Evolutionary conservation across 257 asterid genomes (phyloP).

Genomic region (Pogostemon cablin): DNA sequence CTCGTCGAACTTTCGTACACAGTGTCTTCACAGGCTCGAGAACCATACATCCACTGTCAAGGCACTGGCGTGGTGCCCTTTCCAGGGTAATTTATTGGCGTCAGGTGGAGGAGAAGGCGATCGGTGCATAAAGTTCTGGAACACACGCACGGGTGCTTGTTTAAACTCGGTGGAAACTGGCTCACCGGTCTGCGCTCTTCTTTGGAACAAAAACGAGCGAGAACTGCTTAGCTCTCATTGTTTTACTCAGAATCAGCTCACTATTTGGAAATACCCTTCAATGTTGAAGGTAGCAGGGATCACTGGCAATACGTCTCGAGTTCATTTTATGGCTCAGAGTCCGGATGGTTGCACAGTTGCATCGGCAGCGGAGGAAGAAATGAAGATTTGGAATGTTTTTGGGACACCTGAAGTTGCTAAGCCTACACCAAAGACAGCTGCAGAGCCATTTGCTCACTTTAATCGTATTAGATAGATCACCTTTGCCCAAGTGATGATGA

Average conservation of each 20-base stretch:
- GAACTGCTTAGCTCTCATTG: constrained; percentile 92
- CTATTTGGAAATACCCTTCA: constrained; percentile 94
- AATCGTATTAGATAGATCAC: constrained; percentile 65
- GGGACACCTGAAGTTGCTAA: constrained; percentile 86
- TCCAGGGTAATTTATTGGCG: constrained; percentile 79
- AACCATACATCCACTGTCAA: constrained; percentile 91
- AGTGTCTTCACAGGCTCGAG: constrained; percentile 87
- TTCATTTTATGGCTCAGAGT: constrained; percentile 89
- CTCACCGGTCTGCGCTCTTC: constrained; percentile 83
- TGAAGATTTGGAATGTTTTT: constrained; percentile 87
- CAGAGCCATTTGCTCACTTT: constrained; percentile 87
- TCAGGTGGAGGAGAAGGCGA: constrained; percentile 94
- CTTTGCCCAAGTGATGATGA: too few relatives aligned
- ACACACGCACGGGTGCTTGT: constrained; percentile 93
- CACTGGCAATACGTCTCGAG: constrained; percentile 89
- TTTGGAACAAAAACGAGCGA: constrained; percentile 89
- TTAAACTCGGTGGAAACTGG: constrained; percentile 89
- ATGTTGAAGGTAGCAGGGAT: constrained; percentile 91
- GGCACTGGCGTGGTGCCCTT: constrained; percentile 98
- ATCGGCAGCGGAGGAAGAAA: constrained; percentile 93
- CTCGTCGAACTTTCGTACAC: constrained; percentile 61
- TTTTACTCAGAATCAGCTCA: constrained; percentile 87
- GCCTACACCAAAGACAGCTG: constrained; percentile 61
- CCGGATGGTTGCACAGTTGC: constrained; percentile 96
- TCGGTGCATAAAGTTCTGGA: constrained; percentile 82